phyloP scores from a whole-genome alignment of 2,329 filamentous ascomycete genomes.

The Penicillium sp. region DNA sequence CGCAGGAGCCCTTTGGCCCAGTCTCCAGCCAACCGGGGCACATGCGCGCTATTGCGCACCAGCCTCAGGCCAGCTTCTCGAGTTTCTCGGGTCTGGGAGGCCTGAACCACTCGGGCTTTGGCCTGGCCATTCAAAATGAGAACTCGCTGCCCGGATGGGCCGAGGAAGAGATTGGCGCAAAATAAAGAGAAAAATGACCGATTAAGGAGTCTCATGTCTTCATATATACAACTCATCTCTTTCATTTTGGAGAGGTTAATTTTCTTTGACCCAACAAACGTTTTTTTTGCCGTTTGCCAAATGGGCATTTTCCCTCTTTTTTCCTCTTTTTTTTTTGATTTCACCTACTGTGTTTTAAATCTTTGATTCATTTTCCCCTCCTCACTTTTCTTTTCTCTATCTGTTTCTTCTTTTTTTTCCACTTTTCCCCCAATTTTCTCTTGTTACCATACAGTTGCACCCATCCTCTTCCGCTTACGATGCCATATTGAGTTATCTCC shows the following conservation, averaged over 20 bases:
- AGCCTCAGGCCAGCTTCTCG: constrained; percentile 49
- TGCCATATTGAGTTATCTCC: background rate
- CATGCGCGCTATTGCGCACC: constrained; percentile 34
- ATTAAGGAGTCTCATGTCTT: background rate
- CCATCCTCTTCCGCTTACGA: constrained; percentile 1
- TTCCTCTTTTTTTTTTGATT: constrained; percentile 8
- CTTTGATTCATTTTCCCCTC: background rate
- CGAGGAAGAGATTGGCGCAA: constrained; percentile 57
- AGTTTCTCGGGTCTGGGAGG: constrained; percentile 56
- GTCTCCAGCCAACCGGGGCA: constrained; percentile 31
- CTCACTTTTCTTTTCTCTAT: background rate
- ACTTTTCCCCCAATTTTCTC: constrained; percentile 12
- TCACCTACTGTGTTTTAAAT: too few relatives aligned
- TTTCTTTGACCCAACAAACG: constrained; percentile 11
- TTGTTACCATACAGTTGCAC: constrained; percentile 4
- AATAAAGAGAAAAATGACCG: constrained; percentile 31
- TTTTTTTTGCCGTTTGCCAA: constrained; percentile 8
- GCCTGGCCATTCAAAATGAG: constrained; percentile 55
- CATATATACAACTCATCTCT: background rate
- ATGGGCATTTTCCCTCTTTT: constrained; percentile 15
- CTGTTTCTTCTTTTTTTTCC: constrained; percentile 17
- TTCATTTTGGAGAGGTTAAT: constrained; percentile 10
- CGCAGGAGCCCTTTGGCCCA: constrained; percentile 52
- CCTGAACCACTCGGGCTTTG: constrained; percentile 52
- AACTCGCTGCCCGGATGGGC: constrained; percentile 56